A percentile compares a stretch with the other conserved stretches of the same genome.
These are phyloP conservation scores for Hypsizygus marmoreus DNA, from an alignment of 768 basidiomycete genomes.

Conservation along the genomic window DNA sequence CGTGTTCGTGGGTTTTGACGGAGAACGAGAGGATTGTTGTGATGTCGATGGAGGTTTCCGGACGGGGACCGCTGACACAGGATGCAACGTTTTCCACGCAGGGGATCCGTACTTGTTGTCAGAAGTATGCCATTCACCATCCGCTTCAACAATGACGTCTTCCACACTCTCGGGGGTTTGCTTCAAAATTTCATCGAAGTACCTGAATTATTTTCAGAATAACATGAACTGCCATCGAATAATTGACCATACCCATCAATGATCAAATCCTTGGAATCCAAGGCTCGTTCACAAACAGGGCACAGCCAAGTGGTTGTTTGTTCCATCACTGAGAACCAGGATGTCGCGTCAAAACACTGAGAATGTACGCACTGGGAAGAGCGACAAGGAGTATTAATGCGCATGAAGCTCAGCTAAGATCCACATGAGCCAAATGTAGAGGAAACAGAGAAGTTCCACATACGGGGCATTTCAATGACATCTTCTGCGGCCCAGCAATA, in stretches of 20 bases:
- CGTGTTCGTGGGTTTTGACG: conserved; percentile 26
- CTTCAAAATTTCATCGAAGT: conserved; percentile 83
- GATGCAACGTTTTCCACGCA: conserved; percentile 66
- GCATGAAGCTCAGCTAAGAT: conserved; percentile 79
- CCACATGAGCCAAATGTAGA: conserved; percentile 4
- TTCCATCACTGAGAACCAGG: conserved; percentile 95
- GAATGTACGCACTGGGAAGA: conserved; percentile 87
- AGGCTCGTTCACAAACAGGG: conserved; percentile 83
- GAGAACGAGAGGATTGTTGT: conserved; percentile 21
- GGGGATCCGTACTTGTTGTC: conserved; percentile 83
- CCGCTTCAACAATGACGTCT: conserved; percentile 90
- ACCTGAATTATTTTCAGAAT: conserved; percentile 49
- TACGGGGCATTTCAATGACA: conserved; percentile 94
- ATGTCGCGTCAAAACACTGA: conserved; percentile 93
- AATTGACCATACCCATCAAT: conserved; percentile 77
- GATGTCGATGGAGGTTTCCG: conserved; percentile 31
- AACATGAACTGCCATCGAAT: neutral
- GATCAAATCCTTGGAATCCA: conserved; percentile 82
- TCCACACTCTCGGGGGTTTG: conserved; percentile 79
- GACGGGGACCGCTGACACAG: conserved; percentile 22
- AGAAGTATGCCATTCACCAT: conserved; percentile 94
- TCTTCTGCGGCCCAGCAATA: conserved; percentile 82
- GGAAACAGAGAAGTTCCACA: conserved; percentile 29
- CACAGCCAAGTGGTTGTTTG: conserved; percentile 96
- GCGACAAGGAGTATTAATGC: conserved; percentile 82